Conservation (phyloP, 1,284 basidiomycete species). For the Athelia sp. region DNA sequence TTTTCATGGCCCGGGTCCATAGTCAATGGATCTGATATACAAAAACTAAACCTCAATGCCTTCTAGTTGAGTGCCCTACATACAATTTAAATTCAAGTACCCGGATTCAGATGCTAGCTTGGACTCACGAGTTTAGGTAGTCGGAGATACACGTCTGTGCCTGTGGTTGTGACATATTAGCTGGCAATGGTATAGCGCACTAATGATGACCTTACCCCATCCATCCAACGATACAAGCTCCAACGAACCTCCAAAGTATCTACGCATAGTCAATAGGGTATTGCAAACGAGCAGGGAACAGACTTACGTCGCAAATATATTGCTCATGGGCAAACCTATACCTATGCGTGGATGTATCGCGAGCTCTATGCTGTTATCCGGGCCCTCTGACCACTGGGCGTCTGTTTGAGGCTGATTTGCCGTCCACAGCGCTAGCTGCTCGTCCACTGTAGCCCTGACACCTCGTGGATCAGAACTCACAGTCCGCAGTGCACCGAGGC, state of each 20-base stretch:
- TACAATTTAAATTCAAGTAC: slow-evolving; percentile 5
- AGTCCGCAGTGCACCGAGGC: slow-evolving; percentile 64
- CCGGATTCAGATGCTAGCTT: not conserved
- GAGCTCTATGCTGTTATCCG: slow-evolving; percentile 41
- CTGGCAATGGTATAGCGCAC: slow-evolving; percentile 2
- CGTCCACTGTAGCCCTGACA: slow-evolving; percentile 69
- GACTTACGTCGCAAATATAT: slow-evolving; percentile 74
- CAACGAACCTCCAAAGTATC: slow-evolving; percentile 79
- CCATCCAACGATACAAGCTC: slow-evolving; percentile 81
- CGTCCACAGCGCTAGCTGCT: slow-evolving; percentile 43
- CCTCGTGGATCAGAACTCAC: slow-evolving; percentile 59
- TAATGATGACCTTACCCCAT: slow-evolving; percentile 51
- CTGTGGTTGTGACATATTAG: slow-evolving; percentile 28
- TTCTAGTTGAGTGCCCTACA: slow-evolving; percentile 77
- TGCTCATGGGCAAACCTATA: slow-evolving; percentile 81
- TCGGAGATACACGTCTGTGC: slow-evolving; percentile 77
- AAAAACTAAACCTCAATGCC: slow-evolving; percentile 63
- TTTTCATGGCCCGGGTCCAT: too few relatives aligned
- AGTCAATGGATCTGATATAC: not conserved
- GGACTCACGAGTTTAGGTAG: slow-evolving; percentile 73
- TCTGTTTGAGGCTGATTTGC: slow-evolving; percentile 8
- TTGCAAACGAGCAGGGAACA: slow-evolving; percentile 2
- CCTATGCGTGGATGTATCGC: slow-evolving; percentile 64
- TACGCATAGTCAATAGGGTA: slow-evolving; percentile 19
- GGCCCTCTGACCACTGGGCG: slow-evolving; percentile 27